Conservation (phyloP, 108 stramenopile genomes). For the Nitzschia sp. region DNA sequence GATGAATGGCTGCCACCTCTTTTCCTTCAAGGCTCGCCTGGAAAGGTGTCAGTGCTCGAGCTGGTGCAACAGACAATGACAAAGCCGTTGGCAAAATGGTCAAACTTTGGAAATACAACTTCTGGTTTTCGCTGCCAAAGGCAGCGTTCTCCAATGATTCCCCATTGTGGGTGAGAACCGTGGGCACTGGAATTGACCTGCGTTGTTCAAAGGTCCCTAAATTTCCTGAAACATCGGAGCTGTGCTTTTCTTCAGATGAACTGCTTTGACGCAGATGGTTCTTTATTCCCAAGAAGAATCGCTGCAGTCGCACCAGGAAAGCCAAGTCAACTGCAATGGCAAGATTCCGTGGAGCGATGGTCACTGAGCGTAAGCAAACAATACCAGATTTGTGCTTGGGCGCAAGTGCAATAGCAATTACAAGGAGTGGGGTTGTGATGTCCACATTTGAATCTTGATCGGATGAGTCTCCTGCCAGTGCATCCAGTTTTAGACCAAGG, state of each 20-base stretch:
- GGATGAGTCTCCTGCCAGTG: not conserved
- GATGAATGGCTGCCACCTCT: constrained; percentile 65
- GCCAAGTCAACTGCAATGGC: constrained; percentile 63
- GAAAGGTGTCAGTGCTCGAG: constrained; percentile 52
- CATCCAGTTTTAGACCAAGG: not conserved
- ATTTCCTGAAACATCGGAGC: not conserved
- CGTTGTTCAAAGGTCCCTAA: constrained; percentile 18
- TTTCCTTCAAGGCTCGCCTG: constrained; percentile 66
- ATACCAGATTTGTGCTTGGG: constrained; percentile 71
- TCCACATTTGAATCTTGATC: not conserved
- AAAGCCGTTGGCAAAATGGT: constrained; percentile 58
- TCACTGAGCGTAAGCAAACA: constrained; percentile 51
- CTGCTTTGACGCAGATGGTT: constrained; percentile 33
- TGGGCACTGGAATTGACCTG: constrained; percentile 22
- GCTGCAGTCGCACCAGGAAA: constrained; percentile 65
- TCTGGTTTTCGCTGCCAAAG: constrained; percentile 34
- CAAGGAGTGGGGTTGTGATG: constrained; percentile 41
- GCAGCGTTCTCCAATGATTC: constrained; percentile 20
- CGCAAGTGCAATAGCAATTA: constrained; percentile 53
- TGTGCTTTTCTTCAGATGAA: constrained; percentile 5
- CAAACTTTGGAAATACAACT: constrained; percentile 67
- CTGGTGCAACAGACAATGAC: constrained; percentile 66
- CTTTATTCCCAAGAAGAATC: constrained; percentile 50
- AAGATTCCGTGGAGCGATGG: constrained; percentile 57
- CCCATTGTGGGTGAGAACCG: constrained; percentile 19